Evolutionary conservation across 495 filamentous ascomycete genomes (phyloP), one percentile per base, ranked within the genome.

Genomic region (Daldinia bambusicola): DNA sequence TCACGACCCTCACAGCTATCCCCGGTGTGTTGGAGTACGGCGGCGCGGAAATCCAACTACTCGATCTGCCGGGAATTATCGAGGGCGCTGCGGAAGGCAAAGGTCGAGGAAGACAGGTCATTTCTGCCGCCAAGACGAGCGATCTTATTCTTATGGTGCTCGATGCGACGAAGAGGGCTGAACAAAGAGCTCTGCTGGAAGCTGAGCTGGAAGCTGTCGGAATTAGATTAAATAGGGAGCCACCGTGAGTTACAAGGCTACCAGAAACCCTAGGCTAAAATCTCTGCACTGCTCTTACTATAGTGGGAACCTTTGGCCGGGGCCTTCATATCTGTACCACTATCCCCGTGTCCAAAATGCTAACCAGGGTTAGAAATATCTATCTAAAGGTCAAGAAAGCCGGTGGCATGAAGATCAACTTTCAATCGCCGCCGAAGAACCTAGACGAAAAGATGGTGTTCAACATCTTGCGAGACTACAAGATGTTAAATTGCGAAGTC

Each of bases 101-200:
- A 82, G 96, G 96, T 26, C 83, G 95, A 87, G 95, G 95, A 52
- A 84, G 95, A 60, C 96, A 99, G 78, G 96, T 99, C 43, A 99
- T 99, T 77, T 97, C 93, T 34, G 96, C 96, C n/a, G 96, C 96
- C 22, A 99, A 97, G 90, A 98, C 96, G 13, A 97, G 94, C 83
- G 96, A 99, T 79, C 80, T 99, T 71, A 92, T 99, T 74, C 85
- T 98, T 66, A 99, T 99, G 96, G 83, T 99, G 12, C 86, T 99
- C 45, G 96, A 99, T 78, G 96, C 96, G 20, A 98, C 96, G 14
- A 99, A 99, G 81, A 89, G 92, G 74, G 94, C 94, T 0, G 96
- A 99, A 80, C 96, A 99, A 77, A 86, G 95, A 55, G 91, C 93
- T 1, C 80, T 97, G 36, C 80, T 99, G 20, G 96, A 99, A 76